A percentile compares a stretch with the other conserved stretches of the same genome.
Evolutionary conservation across 139 green algal genomes (phyloP).

Genomic region (Closterium sp.): DNA sequence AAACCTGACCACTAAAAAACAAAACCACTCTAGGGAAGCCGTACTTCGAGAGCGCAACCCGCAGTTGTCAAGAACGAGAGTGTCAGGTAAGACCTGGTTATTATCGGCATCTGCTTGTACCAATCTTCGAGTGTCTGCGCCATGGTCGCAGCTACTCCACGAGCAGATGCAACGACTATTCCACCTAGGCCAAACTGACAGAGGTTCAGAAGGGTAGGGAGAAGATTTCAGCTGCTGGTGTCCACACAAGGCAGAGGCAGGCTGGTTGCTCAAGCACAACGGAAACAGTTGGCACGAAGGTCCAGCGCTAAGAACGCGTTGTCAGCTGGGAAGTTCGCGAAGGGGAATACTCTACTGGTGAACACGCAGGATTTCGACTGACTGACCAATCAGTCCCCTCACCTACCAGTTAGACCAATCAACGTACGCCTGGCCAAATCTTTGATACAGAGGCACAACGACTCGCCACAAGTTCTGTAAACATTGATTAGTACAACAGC

Average conservation of each 20-base stretch:
- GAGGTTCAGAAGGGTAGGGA: too few relatives aligned
- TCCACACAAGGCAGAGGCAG: too few relatives aligned
- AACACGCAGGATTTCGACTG: neutral
- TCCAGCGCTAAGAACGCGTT: neutral
- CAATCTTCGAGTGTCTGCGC: slow-evolving; percentile 77
- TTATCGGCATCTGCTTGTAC: slow-evolving; percentile 87
- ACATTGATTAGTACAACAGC: too few relatives aligned
- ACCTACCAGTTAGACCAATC: neutral
- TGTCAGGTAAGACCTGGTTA: slow-evolving; percentile 93
- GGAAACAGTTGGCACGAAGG: neutral
- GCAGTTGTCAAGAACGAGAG: slow-evolving; percentile 91
- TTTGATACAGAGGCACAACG: too few relatives aligned
- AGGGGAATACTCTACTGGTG: too few relatives aligned
- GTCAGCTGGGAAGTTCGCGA: neutral
- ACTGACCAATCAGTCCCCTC: neutral
- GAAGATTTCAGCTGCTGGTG: too few relatives aligned
- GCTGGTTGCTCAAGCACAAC: too few relatives aligned
- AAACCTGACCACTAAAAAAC: neutral
- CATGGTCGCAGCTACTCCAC: slow-evolving; percentile 4
- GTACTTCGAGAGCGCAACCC: slow-evolving; percentile 90
- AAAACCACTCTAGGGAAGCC: neutral
- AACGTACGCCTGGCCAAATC: neutral
- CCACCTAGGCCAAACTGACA: too few relatives aligned
- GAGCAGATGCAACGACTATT: neutral
- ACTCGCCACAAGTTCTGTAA: too few relatives aligned